phyloP scores from a whole-genome alignment of 345 rosid species.

The Eucalyptus polyanthemos region DNA sequence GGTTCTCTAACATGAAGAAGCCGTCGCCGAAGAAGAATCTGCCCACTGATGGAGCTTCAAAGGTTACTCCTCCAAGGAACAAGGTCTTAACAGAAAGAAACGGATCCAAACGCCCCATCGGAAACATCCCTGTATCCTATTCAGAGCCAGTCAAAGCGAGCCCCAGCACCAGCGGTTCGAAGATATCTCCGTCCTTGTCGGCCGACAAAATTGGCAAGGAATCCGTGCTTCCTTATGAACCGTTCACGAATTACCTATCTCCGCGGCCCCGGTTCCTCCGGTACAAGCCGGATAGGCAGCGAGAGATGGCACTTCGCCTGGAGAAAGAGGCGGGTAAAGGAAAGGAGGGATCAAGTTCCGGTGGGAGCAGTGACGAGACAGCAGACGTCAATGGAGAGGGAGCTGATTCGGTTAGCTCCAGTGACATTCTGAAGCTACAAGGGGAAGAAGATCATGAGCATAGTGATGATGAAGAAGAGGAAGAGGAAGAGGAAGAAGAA shows the following conservation, averaged over 20 bases:
- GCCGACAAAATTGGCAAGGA: not conserved
- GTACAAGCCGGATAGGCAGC: constrained; percentile 23
- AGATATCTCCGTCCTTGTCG: not conserved
- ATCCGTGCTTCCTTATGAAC: constrained; percentile 12
- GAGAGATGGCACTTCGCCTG: constrained; percentile 4
- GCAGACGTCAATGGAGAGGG: not conserved
- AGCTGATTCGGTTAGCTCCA: not conserved
- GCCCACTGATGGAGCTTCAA: not conserved
- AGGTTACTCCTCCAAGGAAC: constrained; percentile 4
- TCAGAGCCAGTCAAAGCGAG: not conserved
- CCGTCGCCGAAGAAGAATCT: not conserved
- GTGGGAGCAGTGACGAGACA: not conserved
- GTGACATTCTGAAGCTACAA: not conserved
- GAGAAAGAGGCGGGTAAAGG: not conserved
- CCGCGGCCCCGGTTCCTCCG: constrained; percentile 37
- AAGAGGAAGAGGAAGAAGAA: not conserved
- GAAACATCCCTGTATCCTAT: not conserved
- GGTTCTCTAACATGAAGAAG: not conserved
- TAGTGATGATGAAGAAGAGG: not conserved
- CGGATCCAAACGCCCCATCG: not conserved
- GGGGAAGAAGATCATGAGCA: constrained; percentile 9
- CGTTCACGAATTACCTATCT: constrained; percentile 10
- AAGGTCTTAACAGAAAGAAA: constrained; percentile 28
- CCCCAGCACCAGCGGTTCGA: not conserved
- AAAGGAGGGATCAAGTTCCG: not conserved